Evolutionary conservation across 176 grass and related monocot species (phyloP).

Genomic region (Cenchrus americanus): DNA sequence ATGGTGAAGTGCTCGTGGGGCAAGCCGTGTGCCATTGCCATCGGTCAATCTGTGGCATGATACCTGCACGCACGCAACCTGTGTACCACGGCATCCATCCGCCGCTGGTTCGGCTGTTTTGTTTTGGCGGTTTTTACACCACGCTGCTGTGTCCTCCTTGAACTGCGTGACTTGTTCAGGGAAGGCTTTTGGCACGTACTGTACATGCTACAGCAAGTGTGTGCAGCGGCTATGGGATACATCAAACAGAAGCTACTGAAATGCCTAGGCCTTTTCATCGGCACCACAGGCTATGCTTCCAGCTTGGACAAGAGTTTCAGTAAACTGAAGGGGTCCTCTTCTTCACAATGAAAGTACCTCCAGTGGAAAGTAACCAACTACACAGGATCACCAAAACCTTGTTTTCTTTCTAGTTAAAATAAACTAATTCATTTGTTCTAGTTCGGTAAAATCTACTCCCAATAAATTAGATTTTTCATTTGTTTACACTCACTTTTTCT

Average conservation of each 20-base stretch:
- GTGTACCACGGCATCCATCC: not conserved
- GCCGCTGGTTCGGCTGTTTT: not conserved
- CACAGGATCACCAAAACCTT: too few species aligned
- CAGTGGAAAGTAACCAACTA: too few species aligned
- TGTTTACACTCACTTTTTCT: too few species aligned
- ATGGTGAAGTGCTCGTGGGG: not conserved
- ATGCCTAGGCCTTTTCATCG: slow-evolving; percentile 1
- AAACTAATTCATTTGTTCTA: too few species aligned
- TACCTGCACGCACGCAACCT: not conserved
- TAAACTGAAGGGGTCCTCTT: too few species aligned
- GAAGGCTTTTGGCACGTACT: not conserved
- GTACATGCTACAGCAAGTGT: not conserved
- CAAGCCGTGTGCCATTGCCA: not conserved
- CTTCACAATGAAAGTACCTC: too few species aligned
- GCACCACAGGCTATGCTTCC: slow-evolving; percentile 23
- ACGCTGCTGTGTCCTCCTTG: slow-evolving; percentile 13
- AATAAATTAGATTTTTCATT: too few species aligned
- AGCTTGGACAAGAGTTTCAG: slow-evolving; percentile 8
- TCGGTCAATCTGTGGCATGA: slow-evolving; percentile 1
- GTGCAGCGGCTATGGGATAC: not conserved
- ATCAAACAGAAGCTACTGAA: not conserved
- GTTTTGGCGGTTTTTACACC: not conserved
- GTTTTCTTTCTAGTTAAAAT: too few species aligned
- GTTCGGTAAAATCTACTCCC: too few species aligned
- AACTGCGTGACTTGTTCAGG: slow-evolving; percentile 12